These are phyloP conservation scores for Solanum hybrid DNA, from an alignment of 305 asterid species.

Conservation along the genomic window DNA sequence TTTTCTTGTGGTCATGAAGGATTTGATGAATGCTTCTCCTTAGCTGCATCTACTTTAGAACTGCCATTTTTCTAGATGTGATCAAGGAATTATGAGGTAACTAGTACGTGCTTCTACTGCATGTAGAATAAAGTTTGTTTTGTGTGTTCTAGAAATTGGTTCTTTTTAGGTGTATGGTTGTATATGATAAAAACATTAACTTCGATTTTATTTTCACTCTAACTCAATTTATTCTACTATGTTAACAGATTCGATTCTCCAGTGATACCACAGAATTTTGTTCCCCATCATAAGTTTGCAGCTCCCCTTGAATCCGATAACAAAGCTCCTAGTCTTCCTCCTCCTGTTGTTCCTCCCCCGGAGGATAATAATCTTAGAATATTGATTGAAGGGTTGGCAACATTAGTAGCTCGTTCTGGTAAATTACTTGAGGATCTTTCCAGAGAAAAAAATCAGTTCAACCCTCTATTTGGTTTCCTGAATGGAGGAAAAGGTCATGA, in stretches of 20 bases:
- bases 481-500: slow-evolving; percentile 74
- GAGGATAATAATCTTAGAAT: slow-evolving; percentile 71
- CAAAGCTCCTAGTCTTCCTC: slow-evolving; percentile 39
- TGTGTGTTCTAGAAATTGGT: not conserved
- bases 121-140: not conserved
- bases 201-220: not conserved
- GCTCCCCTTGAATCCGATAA: slow-evolving; percentile 40
- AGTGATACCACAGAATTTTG: slow-evolving; percentile 64
- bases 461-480: slow-evolving; percentile 75
- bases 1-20: not conserved
- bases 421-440: slow-evolving; percentile 86
- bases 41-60: not conserved
- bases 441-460: slow-evolving; percentile 72
- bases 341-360: slow-evolving; percentile 68
- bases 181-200: not conserved
- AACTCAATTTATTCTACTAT: not conserved
- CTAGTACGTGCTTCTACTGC: not conserved
- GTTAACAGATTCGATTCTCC: slow-evolving; percentile 73
- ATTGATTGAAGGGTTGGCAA: slow-evolving; percentile 91
- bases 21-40: not conserved
- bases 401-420: slow-evolving; percentile 90
- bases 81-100: not conserved
- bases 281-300: slow-evolving; percentile 67
- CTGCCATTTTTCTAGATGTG: not conserved
- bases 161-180: not conserved